phyloP scores from a whole-genome alignment of 345 rosid genomes.

The Barbarea vulgaris region DNA sequence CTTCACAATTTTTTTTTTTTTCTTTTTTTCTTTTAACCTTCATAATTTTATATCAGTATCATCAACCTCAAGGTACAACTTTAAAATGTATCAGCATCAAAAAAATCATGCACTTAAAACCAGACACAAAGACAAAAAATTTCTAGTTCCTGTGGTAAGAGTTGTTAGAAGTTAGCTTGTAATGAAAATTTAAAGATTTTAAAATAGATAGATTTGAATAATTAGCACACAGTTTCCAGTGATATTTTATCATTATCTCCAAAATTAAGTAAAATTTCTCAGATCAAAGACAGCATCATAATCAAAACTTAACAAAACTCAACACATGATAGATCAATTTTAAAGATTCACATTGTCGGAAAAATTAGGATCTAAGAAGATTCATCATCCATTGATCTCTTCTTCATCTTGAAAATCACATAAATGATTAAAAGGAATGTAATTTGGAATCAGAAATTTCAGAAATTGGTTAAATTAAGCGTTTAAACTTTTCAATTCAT shows the following conservation, averaged over 20 bases:
- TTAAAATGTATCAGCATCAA: neutral
- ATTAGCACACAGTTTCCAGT: neutral
- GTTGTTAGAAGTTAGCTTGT: neutral
- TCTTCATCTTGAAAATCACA: neutral
- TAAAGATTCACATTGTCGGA: conserved; percentile 1
- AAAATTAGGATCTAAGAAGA: conserved; percentile 14
- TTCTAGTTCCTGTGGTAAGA: neutral
- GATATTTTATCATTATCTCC: neutral
- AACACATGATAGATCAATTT: neutral
- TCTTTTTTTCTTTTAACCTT: no score
- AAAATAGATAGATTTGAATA: no score
- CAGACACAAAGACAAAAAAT: neutral
- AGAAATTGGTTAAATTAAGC: neutral
- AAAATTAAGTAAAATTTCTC: neutral
- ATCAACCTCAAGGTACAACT: neutral
- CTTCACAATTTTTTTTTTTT: no score
- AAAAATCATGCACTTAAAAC: neutral
- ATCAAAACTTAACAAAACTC: neutral
- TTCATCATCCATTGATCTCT: neutral
- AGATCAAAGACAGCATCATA: no score
- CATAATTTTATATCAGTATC: neutral
- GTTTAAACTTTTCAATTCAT: neutral
- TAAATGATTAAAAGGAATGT: neutral
- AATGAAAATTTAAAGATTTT: no score
- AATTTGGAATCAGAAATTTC: neutral